Evolutionary conservation across 208 protist species (phyloP).

Genomic region (Leishmania turanica): DNA sequence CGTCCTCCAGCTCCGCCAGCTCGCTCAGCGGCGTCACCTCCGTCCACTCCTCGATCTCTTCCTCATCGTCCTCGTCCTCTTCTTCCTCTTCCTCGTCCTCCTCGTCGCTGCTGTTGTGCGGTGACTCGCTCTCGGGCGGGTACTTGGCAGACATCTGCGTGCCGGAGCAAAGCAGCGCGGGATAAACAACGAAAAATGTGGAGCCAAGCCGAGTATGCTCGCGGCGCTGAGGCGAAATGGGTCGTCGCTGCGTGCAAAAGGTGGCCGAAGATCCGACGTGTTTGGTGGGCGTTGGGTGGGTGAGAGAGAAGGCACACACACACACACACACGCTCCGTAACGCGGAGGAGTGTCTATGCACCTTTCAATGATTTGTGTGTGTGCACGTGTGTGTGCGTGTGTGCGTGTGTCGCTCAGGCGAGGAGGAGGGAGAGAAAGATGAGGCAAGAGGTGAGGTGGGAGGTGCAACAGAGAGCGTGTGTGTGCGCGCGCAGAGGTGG

Average conservation of each 20-base stretch:
- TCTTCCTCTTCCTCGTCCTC: constrained; percentile 79
- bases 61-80: constrained; percentile 74
- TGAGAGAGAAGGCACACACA: not conserved
- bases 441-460: no score
- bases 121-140: constrained; percentile 34
- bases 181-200: no score
- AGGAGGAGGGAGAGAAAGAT: not conserved
- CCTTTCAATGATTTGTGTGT: not conserved
- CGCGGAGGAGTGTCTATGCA: not conserved
- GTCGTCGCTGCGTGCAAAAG: not conserved
- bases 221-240: not conserved
- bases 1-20: constrained; percentile 59
- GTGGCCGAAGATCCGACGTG: not conserved
- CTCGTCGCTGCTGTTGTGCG: constrained; percentile 45
- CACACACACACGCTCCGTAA: not conserved
- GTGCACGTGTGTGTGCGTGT: no score
- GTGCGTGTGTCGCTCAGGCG: not conserved
- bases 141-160: constrained; percentile 43
- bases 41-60: constrained; percentile 75
- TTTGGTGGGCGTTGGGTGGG: not conserved
- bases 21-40: constrained; percentile 60
- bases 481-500: not conserved
- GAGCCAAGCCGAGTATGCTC: not conserved
- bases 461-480: not conserved
- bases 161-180: not conserved